Base-by-base conservation (phyloP, 306 rosid genomes). In the Cyamopsis tetragonoloba region DNA sequence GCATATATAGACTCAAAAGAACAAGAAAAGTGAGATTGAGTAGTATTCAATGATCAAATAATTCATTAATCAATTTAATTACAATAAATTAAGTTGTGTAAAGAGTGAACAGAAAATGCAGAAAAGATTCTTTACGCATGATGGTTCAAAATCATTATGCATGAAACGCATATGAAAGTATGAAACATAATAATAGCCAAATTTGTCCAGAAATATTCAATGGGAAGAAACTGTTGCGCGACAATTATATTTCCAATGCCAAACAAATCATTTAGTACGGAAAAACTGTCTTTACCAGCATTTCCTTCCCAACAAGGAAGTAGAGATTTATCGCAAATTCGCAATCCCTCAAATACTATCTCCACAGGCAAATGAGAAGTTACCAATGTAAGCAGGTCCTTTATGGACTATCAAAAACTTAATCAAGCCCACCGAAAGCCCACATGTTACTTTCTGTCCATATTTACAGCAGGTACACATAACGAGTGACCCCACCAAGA, bases 381-480 rank as follows among this genome's bases (percentile, higher is more conserved):
- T n/a, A 37, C 9, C 12, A 8, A 58, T 79, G 84, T 75, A 24
- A 39, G 82, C 42, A 73, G 86, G 77, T 79, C 58, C 87, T 86
- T 84, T 63, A 66, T 74, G 71, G 57, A 79, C 82, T 74, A 66
- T 24, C 19, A 54, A 58, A 50, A 46, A 69, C 87, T 84, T 54
- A 4, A 50, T 22, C 65, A 68, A 68, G 62, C 89, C 82, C 92
- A 82, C 75, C 88, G 86, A 84, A 77, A 82, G 72, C 73, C 82
- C 71, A 80, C 76, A 76, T 2, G 10, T 68, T 26, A 12, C 10
- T 89, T 64, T 86, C 24, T 53, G 86, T 89, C 96, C 83, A 84
- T 82, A 80, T 86, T 86, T 84, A 86, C 87, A 75, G 87, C 87
- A 79, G 80, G 80, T 66, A 71, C 88, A 82, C 89, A 76, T 72